Evolutionary conservation across 169 alveolate species (phyloP).

Genomic region (Cardiosporidium cionae): DNA sequence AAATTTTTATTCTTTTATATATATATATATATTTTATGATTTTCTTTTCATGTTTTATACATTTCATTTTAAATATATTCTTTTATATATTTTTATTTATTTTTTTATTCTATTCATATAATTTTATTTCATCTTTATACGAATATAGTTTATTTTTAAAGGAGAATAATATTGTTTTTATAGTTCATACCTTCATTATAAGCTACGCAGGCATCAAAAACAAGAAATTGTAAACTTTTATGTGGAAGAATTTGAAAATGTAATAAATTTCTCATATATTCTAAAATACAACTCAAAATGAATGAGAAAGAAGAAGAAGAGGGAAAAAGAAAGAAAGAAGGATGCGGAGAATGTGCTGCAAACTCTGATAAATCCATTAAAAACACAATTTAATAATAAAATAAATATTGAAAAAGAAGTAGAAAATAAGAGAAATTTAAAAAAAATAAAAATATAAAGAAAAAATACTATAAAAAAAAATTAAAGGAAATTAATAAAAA

Average conservation of each 20-base stretch:
- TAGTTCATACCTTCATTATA: conserved; percentile 15
- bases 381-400: too few species aligned
- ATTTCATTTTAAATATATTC: background rate
- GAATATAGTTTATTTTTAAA: background rate
- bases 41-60: too few species aligned
- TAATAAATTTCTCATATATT: conserved; percentile 31
- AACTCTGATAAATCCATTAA: too few species aligned
- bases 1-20: background rate
- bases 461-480: too few species aligned
- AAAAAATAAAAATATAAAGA: too few species aligned
- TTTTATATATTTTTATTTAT: background rate
- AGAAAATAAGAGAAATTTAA: too few species aligned
- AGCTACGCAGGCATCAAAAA: conserved; percentile 39
- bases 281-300: conserved; percentile 15
- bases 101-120: too few species aligned
- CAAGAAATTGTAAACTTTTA: conserved; percentile 36
- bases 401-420: too few species aligned
- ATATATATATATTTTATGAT: background rate
- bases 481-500: too few species aligned
- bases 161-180: background rate
- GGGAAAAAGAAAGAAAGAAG: too few species aligned
- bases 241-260: conserved; percentile 42
- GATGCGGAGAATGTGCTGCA: too few species aligned
- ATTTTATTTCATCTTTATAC: background rate
- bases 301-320: conserved; percentile 7